Percentiles rank a stretch among this genome's conserved stretches.
These are phyloP conservation scores for Nothophoma quercina DNA, from an alignment of 2,329 filamentous ascomycete species.

Conservation along the genomic window DNA sequence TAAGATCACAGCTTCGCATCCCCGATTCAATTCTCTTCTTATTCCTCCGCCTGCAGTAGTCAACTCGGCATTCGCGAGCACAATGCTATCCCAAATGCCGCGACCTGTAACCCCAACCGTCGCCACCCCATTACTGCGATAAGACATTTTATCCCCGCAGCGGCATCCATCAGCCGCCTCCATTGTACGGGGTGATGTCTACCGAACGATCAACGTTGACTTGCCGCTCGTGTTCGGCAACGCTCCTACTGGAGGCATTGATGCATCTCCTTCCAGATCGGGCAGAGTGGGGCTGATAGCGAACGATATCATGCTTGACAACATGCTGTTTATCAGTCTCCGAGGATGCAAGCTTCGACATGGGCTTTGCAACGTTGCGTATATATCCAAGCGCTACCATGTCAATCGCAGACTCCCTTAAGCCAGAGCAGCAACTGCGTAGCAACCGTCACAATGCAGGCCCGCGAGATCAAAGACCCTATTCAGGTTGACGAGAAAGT, in stretches of 20 bases:
- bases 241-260: constrained; percentile 1
- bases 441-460: background rate
- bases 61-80: too few species aligned
- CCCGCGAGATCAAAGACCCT: background rate
- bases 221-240: background rate
- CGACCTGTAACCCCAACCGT: background rate
- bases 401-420: background rate
- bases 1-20: background rate
- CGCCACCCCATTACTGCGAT: constrained; percentile 1
- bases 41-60: too few species aligned
- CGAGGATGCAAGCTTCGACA: background rate
- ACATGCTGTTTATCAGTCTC: background rate
- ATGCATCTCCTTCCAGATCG: constrained; percentile 7
- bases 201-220: background rate
- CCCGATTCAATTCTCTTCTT: background rate
- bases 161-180: constrained; percentile 4
- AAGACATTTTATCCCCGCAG: background rate
- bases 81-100: background rate
- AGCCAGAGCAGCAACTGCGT: background rate
- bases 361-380: background rate
- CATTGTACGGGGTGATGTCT: background rate
- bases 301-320: constrained; percentile 4
- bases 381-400: background rate
- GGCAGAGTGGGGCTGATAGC: constrained; percentile 16
- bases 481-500: background rate